phyloP scores from a whole-genome alignment of 139 green algal species.

The Choricystis sp. region DNA sequence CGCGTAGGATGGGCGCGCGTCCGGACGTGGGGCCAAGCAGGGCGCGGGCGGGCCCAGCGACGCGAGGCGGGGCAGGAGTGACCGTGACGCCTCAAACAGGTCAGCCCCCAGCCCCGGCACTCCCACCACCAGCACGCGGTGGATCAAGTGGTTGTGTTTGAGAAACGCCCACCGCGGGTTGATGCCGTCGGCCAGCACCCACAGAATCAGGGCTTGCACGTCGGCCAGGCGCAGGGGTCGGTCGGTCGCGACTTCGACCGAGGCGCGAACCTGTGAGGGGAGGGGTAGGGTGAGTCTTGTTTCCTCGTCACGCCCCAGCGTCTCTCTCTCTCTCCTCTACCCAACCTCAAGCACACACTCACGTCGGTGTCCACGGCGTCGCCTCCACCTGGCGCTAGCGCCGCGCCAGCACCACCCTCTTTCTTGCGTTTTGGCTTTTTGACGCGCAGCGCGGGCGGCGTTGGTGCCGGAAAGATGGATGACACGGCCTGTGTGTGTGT shows the following conservation, averaged over 20 bases:
- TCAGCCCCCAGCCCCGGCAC: constrained; percentile 28
- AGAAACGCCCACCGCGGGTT: constrained; percentile 37
- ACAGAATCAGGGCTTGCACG: constrained; percentile 36
- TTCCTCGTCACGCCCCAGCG: too few species aligned
- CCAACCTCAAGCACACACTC: too few species aligned
- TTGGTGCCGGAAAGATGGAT: too few species aligned
- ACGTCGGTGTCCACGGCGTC: too few species aligned
- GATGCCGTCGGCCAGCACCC: constrained; percentile 32
- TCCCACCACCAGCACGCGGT: constrained; percentile 33
- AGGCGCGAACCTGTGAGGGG: neutral
- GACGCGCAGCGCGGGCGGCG: too few species aligned
- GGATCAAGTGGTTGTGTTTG: constrained; percentile 39
- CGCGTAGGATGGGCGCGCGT: constrained; percentile 1
- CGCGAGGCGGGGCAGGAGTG: constrained; percentile 19
- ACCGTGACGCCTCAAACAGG: constrained; percentile 19
- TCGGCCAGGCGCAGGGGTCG: constrained; percentile 22
- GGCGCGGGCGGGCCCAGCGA: neutral
- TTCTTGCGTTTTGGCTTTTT: too few species aligned
- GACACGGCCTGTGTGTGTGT: too few species aligned
- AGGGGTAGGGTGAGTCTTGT: too few species aligned
- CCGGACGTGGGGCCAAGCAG: neutral
- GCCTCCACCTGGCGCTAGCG: too few species aligned
- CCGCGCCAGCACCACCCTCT: too few species aligned
- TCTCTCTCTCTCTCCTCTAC: too few species aligned
- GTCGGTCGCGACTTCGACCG: neutral